Conservation (phyloP, 1,139 yeast species). For the Pichia sp. region DNA sequence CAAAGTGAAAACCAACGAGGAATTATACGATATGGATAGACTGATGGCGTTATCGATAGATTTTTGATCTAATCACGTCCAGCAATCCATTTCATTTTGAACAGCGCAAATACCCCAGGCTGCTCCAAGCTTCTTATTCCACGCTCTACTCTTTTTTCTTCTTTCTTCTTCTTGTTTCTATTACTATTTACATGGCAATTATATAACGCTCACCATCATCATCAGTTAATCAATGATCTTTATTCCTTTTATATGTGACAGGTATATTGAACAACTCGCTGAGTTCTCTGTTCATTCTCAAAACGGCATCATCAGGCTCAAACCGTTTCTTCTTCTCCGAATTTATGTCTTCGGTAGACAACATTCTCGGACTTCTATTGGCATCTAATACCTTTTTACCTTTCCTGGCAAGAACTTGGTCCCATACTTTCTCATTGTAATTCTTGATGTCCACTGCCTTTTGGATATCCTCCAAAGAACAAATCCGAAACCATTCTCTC, state of each 20-base stretch:
- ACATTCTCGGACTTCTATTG: conserved; percentile 1
- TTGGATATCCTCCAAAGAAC: conserved; percentile 24
- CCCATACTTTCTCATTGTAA: conserved; percentile 5
- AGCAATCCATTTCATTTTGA: background rate
- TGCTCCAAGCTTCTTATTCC: no score
- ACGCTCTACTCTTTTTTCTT: background rate
- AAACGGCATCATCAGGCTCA: conserved; percentile 22
- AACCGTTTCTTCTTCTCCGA: conserved; percentile 22
- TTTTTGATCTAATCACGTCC: conserved; percentile 33
- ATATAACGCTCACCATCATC: background rate
- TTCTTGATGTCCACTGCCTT: conserved; percentile 10
- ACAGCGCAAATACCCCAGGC: no score
- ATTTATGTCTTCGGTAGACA: conserved; percentile 21
- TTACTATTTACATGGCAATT: background rate
- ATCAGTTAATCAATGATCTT: background rate
- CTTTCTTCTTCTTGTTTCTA: background rate
- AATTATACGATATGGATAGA: conserved; percentile 34
- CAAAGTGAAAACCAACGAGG: conserved; percentile 34
- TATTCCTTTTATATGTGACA: conserved; percentile 4
- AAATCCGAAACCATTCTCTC: conserved; percentile 31
- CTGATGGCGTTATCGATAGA: conserved; percentile 38
- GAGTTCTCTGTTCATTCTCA: conserved; percentile 22
- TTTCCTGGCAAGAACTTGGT: background rate
- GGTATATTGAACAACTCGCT: conserved; percentile 20
- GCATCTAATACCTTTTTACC: background rate